Conservation (phyloP, 2,329 filamentous ascomycete genomes). For the Volutella citrinella region DNA sequence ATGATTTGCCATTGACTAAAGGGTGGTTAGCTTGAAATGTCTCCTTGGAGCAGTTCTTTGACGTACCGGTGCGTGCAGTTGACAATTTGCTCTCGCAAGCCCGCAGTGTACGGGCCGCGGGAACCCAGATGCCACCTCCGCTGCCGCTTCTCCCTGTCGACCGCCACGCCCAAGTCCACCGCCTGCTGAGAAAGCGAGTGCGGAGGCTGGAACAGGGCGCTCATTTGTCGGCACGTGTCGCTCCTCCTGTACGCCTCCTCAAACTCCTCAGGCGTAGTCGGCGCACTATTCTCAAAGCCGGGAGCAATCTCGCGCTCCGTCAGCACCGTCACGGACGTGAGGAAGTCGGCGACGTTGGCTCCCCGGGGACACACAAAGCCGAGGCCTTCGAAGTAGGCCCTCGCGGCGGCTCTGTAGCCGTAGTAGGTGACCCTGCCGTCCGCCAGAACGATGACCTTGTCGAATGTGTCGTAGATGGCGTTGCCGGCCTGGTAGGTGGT, state of each 20-base stretch:
- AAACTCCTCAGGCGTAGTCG: constrained; percentile 61
- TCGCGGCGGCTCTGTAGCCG: constrained; percentile 58
- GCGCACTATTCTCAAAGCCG: constrained; percentile 54
- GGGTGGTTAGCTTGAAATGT: constrained; percentile 4
- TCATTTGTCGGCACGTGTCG: constrained; percentile 7
- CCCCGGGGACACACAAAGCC: constrained; percentile 53
- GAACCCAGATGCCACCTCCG: constrained; percentile 13
- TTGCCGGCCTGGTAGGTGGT: constrained; percentile 67
- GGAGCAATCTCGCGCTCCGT: constrained; percentile 59
- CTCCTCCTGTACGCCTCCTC: constrained; percentile 35
- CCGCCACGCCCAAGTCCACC: constrained; percentile 35
- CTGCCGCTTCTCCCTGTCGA: constrained; percentile 22
- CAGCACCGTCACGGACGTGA: constrained; percentile 65
- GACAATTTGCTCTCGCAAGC: constrained; percentile 21
- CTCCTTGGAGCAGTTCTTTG: constrained; percentile 27
- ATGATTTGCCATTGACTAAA: constrained; percentile 28
- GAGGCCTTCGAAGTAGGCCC: constrained; percentile 63
- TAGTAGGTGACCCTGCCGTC: constrained; percentile 65
- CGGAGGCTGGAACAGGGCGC: constrained; percentile 24
- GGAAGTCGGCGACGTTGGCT: constrained; percentile 64
- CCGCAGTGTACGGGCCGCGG: constrained; percentile 23
- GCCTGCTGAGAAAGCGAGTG: constrained; percentile 35
- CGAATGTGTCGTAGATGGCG: constrained; percentile 62
- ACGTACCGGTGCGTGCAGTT: constrained; percentile 41
- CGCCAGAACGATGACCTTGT: constrained; percentile 70